These are phyloP conservation scores for Waltiozyma solani DNA, from an alignment of 1,139 yeast species.

Conservation along the genomic window DNA sequence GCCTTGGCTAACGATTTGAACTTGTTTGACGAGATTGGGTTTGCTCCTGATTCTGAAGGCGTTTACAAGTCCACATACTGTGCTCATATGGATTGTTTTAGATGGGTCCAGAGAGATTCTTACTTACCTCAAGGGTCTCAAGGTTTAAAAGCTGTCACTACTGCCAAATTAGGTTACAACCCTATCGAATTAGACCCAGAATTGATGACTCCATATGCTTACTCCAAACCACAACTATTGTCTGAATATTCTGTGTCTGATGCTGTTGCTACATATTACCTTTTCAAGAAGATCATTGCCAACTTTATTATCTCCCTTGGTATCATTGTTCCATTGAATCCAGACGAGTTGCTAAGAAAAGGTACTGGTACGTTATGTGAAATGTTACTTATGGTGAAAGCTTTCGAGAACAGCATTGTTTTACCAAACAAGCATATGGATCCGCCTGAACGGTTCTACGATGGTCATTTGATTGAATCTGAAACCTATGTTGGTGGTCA, in stretches of 20 bases:
- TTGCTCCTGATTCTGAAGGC: conserved; percentile 80
- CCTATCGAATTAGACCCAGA: conserved; percentile 98
- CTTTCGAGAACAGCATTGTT: conserved; percentile 65
- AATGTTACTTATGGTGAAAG: conserved; percentile 96
- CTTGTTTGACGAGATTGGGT: conserved; percentile 92
- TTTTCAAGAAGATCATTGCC: conserved; percentile 93
- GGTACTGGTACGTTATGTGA: conserved; percentile 99
- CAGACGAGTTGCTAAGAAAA: conserved; percentile 91
- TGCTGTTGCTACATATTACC: conserved; percentile 96
- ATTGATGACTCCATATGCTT: conserved; percentile 95
- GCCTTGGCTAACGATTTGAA: conserved; percentile 75
- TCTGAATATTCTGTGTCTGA: conserved; percentile 98
- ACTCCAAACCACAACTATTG: conserved; percentile 81
- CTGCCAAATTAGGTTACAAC: conserved; percentile 89
- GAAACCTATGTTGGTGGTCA: conserved; percentile 99
- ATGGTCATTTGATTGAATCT: conserved; percentile 88
- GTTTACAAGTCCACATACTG: conserved; percentile 91
- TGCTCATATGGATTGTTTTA: conserved; percentile 93
- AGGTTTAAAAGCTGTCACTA: conserved; percentile 96
- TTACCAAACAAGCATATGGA: conserved; percentile 92
- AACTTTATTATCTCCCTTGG: conserved; percentile 95
- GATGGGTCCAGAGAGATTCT: conserved; percentile 99
- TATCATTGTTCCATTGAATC: conserved; percentile 90
- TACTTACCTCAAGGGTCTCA: conserved; percentile 98
- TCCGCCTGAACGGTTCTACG: conserved; percentile 85